Evolutionary conservation across 345 rosid species (phyloP), one percentile per base, ranked within the genome.

Genomic region (Rhodomyrtus tomentosa): DNA sequence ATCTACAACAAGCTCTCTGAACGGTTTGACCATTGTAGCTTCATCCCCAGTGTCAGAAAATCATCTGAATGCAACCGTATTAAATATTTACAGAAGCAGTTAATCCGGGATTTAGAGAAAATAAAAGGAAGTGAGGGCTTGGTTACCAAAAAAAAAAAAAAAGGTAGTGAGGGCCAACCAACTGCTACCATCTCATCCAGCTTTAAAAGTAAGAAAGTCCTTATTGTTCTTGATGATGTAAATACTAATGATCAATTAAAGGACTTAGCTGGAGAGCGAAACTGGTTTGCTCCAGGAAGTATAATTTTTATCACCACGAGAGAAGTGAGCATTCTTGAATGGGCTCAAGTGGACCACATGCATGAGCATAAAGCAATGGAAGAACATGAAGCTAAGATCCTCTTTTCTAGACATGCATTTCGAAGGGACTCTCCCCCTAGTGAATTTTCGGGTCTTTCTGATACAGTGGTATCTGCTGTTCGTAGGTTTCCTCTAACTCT

Each of bases 1-100:
- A 59, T 59, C 10, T 59, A 27, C 38, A 27, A 59, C 73, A 59
- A 27, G 10, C 38, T 59, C 38, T 59, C 21, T 14, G 0, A 14
- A 3, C 73, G 0, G 0, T 59, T 59, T 0, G 38, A 14, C 5
- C 4, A 59, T 15, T 14, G 38, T 59, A 29, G 73, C 21, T 59
- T 59, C 73, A 59, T 59, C 2, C 2, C 38, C 4, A 2, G 14
- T 6, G 0, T 59, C 15, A 2, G 10, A 0, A 38, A 59, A 27
- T 59, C 73, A 59, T 27, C 38, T 5, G 5, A 58, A 1, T 58
- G 68, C 18, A n/a, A 58, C 0, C 4, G 68, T n/a, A 13, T 56
- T 12, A 8, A 56, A 11, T 7, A 54, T 21, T 54, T 54, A 4
- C 55, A 54, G 55, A 54, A 7, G 2, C 55, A 53, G 3, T 53